Percentiles rank a stretch among this genome's conserved stretches.
phyloP scores from a whole-genome alignment of 768 basidiomycete species.

The Agaricus blazei region DNA sequence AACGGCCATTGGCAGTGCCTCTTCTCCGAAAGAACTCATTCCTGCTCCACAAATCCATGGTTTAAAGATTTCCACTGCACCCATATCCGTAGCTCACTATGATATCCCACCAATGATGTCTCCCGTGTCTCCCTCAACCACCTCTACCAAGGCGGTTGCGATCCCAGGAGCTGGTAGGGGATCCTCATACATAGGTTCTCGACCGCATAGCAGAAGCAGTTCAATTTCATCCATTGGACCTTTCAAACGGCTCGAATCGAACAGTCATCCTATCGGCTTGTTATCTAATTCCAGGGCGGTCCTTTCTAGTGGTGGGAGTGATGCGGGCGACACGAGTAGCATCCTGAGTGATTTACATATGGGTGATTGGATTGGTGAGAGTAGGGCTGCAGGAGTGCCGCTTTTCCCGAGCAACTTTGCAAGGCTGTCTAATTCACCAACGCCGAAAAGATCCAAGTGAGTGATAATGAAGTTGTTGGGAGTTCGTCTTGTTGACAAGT shows the following conservation, averaged over 20 bases:
- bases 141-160: conserved; percentile 16
- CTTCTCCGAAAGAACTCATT: conserved; percentile 15
- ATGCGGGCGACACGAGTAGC: conserved; percentile 13
- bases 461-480: conserved; percentile 5
- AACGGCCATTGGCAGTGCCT: background rate
- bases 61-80: conserved; percentile 47
- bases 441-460: conserved; percentile 43
- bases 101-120: conserved; percentile 19
- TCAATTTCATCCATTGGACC: conserved; percentile 24
- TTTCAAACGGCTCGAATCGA: conserved; percentile 32
- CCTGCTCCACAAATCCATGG: conserved; percentile 48
- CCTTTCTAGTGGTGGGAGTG: conserved; percentile 16
- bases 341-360: conserved; percentile 8
- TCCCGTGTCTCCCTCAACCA: conserved; percentile 22
- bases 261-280: conserved; percentile 17
- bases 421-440: conserved; percentile 59
- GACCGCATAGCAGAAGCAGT: conserved; percentile 3
- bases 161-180: background rate
- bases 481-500: background rate
- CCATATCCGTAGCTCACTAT: conserved; percentile 21
- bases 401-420: conserved; percentile 83
- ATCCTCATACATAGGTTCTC: background rate
- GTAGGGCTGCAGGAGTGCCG: conserved; percentile 68
- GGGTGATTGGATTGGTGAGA: conserved; percentile 46
- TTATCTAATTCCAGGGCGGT: conserved; percentile 9